These are phyloP conservation scores for Alternaria solani DNA, from an alignment of 2,329 filamentous ascomycete species.

Conservation along the genomic window DNA sequence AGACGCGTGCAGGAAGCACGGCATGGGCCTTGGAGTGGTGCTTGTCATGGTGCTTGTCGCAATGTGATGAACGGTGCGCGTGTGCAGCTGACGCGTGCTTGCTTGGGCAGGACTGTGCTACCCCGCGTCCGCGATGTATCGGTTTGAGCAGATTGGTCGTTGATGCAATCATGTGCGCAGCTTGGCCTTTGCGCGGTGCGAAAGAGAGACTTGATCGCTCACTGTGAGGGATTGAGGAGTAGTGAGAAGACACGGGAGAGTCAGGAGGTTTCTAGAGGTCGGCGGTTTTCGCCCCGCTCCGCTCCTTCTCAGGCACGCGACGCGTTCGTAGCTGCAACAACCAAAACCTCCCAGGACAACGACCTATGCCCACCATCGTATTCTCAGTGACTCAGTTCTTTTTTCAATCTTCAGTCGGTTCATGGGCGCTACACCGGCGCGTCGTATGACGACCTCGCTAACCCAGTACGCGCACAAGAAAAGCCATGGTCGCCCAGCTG, in stretches of 20 bases:
- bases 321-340: not conserved
- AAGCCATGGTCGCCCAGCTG: slow-evolving; percentile 16
- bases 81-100: slow-evolving; percentile 29
- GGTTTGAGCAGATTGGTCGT: not conserved
- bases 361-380: not conserved
- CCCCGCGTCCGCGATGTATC: not conserved
- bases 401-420: not conserved
- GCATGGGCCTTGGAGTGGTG: slow-evolving; percentile 18
- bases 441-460: slow-evolving; percentile 27
- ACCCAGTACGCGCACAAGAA: not conserved
- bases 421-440: not conserved
- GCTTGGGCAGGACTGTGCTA: slow-evolving; percentile 16
- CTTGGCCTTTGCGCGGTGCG: not conserved
- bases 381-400: not conserved
- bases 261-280: not conserved
- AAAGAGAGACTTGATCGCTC: not conserved
- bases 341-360: not conserved
- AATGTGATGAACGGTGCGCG: slow-evolving; percentile 25
- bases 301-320: not conserved
- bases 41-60: slow-evolving; percentile 29
- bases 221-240: not conserved
- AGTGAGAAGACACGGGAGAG: not conserved
- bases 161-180: not conserved
- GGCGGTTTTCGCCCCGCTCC: not conserved
- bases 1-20: slow-evolving; percentile 14